These are phyloP conservation scores for Turritis glabra DNA, from an alignment of 345 rosid genomes.

Conservation along the genomic window DNA sequence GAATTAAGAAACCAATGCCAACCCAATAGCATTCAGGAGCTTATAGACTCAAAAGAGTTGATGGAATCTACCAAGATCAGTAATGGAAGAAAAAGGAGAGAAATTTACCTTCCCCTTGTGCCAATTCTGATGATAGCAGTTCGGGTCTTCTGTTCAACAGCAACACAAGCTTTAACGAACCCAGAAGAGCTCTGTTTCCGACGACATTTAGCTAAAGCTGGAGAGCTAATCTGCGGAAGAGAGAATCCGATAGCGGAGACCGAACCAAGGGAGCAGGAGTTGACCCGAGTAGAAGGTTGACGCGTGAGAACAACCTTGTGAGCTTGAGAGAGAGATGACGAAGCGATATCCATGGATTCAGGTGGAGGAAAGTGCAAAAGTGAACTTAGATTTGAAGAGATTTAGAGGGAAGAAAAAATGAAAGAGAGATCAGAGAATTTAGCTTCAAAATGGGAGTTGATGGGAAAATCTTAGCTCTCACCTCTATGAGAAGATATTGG, in stretches of 20 bases:
- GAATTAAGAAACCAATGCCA: neutral
- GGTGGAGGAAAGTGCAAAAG: neutral
- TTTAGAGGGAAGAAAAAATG: slow-evolving; percentile 4
- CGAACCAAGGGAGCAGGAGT: slow-evolving; percentile 49
- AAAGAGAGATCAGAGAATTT: slow-evolving; percentile 16
- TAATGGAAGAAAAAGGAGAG: slow-evolving; percentile 12
- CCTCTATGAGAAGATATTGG: slow-evolving; percentile 30
- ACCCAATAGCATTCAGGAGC: neutral
- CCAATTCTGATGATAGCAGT: slow-evolving; percentile 80
- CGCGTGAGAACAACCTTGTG: slow-evolving; percentile 23
- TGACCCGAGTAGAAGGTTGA: slow-evolving; percentile 37
- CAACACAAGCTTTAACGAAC: slow-evolving; percentile 60
- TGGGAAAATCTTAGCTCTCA: slow-evolving; percentile 17
- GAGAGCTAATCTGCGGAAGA: slow-evolving; percentile 40
- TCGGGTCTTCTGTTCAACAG: slow-evolving; percentile 70
- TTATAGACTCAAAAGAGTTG: neutral
- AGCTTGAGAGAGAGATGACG: slow-evolving; percentile 27
- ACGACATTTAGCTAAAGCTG: slow-evolving; percentile 34
- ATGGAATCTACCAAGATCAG: neutral
- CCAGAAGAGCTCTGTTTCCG: slow-evolving; percentile 37
- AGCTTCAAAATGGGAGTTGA: slow-evolving; percentile 33
- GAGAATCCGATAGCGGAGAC: slow-evolving; percentile 60
- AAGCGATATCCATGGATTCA: slow-evolving; percentile 28
- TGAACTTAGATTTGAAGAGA: neutral
- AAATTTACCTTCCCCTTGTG: slow-evolving; percentile 84